Evolutionary conservation across 306 rosid species (phyloP).

Genomic region (Adenanthera pavonina): DNA sequence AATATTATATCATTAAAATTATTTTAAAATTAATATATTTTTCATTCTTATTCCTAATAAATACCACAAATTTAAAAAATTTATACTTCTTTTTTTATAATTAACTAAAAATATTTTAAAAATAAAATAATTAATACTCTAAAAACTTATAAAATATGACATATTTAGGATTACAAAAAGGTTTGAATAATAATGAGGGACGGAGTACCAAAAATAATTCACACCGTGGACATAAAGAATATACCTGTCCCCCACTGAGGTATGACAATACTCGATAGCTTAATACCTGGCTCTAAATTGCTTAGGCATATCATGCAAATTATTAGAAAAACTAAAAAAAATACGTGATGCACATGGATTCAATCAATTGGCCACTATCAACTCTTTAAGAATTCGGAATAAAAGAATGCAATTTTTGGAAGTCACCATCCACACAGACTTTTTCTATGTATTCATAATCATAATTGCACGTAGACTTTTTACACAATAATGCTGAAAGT

Average conservation of each 20-base stretch:
- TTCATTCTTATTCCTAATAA: too few relatives aligned
- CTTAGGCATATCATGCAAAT: slow-evolving; percentile 38
- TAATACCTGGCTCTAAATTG: slow-evolving; percentile 29
- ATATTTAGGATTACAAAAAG: too few relatives aligned
- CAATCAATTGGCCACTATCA: slow-evolving; percentile 47
- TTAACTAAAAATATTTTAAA: too few relatives aligned
- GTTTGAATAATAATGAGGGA: too few relatives aligned
- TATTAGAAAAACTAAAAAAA: slow-evolving; percentile 9
- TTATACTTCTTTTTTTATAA: too few relatives aligned
- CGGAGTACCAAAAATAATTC: neutral
- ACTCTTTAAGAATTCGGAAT: slow-evolving; percentile 44
- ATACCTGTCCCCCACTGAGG: neutral
- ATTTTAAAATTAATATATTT: too few relatives aligned
- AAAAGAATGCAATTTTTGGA: slow-evolving; percentile 54
- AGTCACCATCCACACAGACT: slow-evolving; percentile 51
- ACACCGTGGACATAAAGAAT: neutral
- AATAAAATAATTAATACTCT: too few relatives aligned
- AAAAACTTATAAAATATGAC: too few relatives aligned
- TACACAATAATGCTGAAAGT: slow-evolving; percentile 58
- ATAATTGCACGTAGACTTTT: slow-evolving; percentile 53
- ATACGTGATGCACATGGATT: slow-evolving; percentile 42
- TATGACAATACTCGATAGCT: slow-evolving; percentile 35
- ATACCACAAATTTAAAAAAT: too few relatives aligned
- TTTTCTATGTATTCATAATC: slow-evolving; percentile 44
- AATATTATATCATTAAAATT: too few relatives aligned